Percentiles rank a stretch among this genome's conserved stretches.
Conservation (phyloP, 768 basidiomycete species). For the Lentinus tigrinus region DNA sequence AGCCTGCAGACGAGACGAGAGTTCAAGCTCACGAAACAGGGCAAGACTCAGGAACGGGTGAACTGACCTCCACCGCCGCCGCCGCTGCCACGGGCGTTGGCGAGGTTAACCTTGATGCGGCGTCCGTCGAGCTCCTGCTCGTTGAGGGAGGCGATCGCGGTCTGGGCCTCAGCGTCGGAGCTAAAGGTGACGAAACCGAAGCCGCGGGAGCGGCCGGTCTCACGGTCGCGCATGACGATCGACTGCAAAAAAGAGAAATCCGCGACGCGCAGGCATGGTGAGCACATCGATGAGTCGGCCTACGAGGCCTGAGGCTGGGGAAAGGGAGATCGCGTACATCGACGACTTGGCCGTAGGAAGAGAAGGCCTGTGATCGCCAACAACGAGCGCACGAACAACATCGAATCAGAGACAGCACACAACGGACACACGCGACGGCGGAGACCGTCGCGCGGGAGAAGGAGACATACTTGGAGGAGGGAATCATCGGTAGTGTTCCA, state of each 20-base stretch:
- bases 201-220: conserved; percentile 94
- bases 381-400: conserved; percentile 40
- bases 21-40: background rate
- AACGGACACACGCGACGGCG: conserved; percentile 16
- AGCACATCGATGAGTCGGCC: conserved; percentile 21
- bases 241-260: conserved; percentile 51
- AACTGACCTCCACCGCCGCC: conserved; percentile 35
- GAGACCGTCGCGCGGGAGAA: conserved; percentile 28
- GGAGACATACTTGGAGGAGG: conserved; percentile 81
- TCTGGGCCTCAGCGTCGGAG: conserved; percentile 61
- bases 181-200: conserved; percentile 93
- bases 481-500: conserved; percentile 95
- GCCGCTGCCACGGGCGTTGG: conserved; percentile 63
- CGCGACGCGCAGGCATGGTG: conserved; percentile 28
- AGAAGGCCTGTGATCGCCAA: conserved; percentile 75
- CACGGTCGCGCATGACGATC: conserved; percentile 98
- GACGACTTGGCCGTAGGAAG: conserved; percentile 73
- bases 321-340: conserved; percentile 66
- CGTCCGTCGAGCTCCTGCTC: conserved; percentile 94
- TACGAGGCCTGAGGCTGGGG: conserved; percentile 1
- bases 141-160: conserved; percentile 75
- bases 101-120: conserved; percentile 83
- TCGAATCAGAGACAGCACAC: conserved; percentile 45
- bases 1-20: conserved; percentile 21
- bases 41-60: background rate